Base-by-base conservation (phyloP, 192 early-diverging fungal species). In the Mortierella hygrophila region DNA sequence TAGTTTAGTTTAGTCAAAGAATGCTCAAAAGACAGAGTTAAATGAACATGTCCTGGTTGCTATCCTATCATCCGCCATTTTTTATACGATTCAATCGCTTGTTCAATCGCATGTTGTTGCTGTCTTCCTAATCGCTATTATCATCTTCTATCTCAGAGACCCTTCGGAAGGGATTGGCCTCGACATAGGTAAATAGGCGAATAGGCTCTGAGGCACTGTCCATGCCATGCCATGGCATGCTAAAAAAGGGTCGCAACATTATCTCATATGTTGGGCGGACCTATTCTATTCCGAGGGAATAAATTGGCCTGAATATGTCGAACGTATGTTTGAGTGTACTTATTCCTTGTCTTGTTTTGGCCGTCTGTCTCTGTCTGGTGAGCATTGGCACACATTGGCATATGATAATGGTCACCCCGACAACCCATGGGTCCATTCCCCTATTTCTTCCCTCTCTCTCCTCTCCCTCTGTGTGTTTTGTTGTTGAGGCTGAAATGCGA, bases 361-460 rank as follows among this genome's bases (percentile, higher is more conserved):
- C 23, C 16, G 29, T 35, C 35, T 63, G 78, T 80, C 79, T 52
- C 35, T 63, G 78, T 80, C 79, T 52, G 74, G 40, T 81, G 80
- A 81, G 80, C 80, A 75, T 81, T 81, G 80, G 74, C 80, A 81
- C 75, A 81, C 80, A 70, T 81, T 81, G 80, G 74, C 80, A 81
- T 81, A 81, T 81, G 80, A 81, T 75, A 44, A n/a, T 75, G 38
- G 77, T 78, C 78, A 78, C 37, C 49, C 69, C 37, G 52, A 47
- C 78, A 63, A 79, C 78, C 41, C 78, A 80, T 80, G 78, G 79
- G 60, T 35, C 26, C 60, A 65, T 65, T 65, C 60, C 60, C 60
- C 60, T 65, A 65, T 65, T 32, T 29, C 23, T 57, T 57, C n/a
- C 55, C 26, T 26, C 21, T 35, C 11, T 65, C 10, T 65, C 49